Percentiles rank a stretch among this genome's conserved stretches.
These are phyloP conservation scores for Dendrobium chrysotoxum DNA, from an alignment of 106 monocot species.

Conservation along the genomic window DNA sequence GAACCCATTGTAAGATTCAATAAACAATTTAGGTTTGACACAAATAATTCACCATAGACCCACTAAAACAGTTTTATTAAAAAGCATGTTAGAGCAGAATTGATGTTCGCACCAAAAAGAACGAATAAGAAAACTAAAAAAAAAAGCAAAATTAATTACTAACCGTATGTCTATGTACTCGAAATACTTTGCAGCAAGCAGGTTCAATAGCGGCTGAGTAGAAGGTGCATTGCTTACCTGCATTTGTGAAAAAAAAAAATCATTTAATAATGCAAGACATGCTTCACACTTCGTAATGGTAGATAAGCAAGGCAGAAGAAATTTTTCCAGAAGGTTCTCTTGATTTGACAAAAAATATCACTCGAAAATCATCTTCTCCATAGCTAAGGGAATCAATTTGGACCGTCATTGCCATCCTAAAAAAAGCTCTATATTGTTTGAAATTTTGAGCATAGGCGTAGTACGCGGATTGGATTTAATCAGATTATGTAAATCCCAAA, in stretches of 20 bases:
- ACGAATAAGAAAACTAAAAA: neutral
- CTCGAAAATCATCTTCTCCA: neutral
- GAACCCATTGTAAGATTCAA: neutral
- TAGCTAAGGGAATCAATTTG: neutral
- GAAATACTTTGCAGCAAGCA: constrained; percentile 57
- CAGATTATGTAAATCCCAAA: neutral
- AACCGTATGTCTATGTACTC: constrained; percentile 80
- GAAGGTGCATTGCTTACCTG: constrained; percentile 47
- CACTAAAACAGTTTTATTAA: neutral
- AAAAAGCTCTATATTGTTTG: neutral
- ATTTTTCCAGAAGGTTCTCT: neutral
- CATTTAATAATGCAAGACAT: neutral
- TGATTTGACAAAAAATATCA: neutral
- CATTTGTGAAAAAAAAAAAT: constrained; percentile 5
- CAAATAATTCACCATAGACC: neutral
- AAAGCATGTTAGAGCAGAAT: neutral
- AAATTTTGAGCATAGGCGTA: neutral
- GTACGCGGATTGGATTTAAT: neutral
- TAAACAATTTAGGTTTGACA: neutral
- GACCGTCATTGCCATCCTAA: neutral
- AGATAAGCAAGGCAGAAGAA: neutral
- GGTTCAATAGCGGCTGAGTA: constrained; percentile 35
- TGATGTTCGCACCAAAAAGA: neutral
- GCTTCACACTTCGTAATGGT: neutral
- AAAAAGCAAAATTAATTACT: constrained; percentile 1